Base-by-base conservation (phyloP, 192 early-diverging fungal species). In the Podila epicladia region DNA sequence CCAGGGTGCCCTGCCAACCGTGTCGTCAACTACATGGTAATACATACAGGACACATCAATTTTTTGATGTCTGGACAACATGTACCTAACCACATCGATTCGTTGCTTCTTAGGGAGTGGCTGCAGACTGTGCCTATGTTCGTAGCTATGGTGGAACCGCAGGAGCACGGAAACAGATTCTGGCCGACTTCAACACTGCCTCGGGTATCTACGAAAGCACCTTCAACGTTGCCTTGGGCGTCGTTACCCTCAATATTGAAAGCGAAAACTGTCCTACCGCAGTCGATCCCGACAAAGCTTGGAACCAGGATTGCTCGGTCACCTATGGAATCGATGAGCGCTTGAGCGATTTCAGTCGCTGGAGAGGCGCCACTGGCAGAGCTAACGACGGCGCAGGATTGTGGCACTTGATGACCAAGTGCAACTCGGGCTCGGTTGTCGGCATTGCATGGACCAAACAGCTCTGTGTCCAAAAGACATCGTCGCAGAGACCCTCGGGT, bases 391-490 rank as follows among this genome's bases (percentile, higher is more conserved):
- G 91, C 9, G 88, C 90, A 2, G 95, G 94, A 11, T 84, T 98
- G 55, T 98, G 97, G 96, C 96, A 97, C 77, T 82, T 97, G 65
- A 93, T 98, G 95, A 97, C 96, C 12, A 86, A 88, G 64, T 93
- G 92, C 65, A 85, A 88, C 58, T 88, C 94, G n/a, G 94, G 93
- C 55, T 76, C 92, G 3, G 89, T 93, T 58, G 93, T 97, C 9
- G 95, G 96, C 11, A 88, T 97, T 74, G 96, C 95, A 32, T 97
- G 96, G 96, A 72, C 95, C 26, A 85, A 88, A 33, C 91, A 91
- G 2, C 64, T 95, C 35, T 97, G 96, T 84, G 84, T 85, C 50
- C 76, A 86, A 29, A 82, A 74, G 33, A 67, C 90, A 20, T 83
- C 79, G 59, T 29, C 75, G 1, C 86, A 94, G 84, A 68, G 82